phyloP scores from a whole-genome alignment of 352 stramenopile genomes.

The Phytophthora macrochlamydospora region DNA sequence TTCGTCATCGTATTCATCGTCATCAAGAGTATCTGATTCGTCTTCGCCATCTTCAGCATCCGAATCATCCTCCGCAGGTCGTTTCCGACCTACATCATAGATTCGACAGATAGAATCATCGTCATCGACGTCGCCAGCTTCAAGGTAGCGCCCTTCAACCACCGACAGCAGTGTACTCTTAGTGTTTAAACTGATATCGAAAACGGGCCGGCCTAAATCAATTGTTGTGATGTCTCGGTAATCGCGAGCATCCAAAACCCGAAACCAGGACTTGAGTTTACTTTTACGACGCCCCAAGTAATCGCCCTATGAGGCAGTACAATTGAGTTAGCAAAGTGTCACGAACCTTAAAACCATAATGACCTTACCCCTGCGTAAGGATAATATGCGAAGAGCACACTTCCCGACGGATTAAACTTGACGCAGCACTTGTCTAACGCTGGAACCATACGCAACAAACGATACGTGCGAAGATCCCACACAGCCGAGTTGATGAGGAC shows the following conservation, averaged over 20 bases:
- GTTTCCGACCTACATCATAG: constrained; percentile 89
- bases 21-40: constrained; percentile 71
- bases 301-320: constrained; percentile 43
- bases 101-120: constrained; percentile 83
- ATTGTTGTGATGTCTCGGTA: constrained; percentile 88
- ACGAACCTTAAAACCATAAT: background rate
- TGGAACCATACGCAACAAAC: constrained; percentile 83
- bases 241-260: constrained; percentile 79
- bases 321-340: constrained; percentile 9
- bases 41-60: constrained; percentile 81
- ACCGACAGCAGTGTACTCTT: constrained; percentile 73
- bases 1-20: constrained; percentile 83
- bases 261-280: constrained; percentile 87
- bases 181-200: constrained; percentile 68
- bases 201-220: constrained; percentile 78
- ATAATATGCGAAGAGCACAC: constrained; percentile 86
- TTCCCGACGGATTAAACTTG: constrained; percentile 71
- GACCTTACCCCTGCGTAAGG: constrained; percentile 62
- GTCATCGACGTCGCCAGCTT: constrained; percentile 59
- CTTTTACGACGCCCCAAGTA: constrained; percentile 58
- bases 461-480: constrained; percentile 90
- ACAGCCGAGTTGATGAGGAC: constrained; percentile 90
- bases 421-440: constrained; percentile 86
- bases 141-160: constrained; percentile 76
- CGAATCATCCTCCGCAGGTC: constrained; percentile 86